Percentiles rank a stretch among this genome's conserved stretches.
These are phyloP conservation scores for Sisymbrium irio DNA, from an alignment of 345 rosid genomes.

Conservation along the genomic window DNA sequence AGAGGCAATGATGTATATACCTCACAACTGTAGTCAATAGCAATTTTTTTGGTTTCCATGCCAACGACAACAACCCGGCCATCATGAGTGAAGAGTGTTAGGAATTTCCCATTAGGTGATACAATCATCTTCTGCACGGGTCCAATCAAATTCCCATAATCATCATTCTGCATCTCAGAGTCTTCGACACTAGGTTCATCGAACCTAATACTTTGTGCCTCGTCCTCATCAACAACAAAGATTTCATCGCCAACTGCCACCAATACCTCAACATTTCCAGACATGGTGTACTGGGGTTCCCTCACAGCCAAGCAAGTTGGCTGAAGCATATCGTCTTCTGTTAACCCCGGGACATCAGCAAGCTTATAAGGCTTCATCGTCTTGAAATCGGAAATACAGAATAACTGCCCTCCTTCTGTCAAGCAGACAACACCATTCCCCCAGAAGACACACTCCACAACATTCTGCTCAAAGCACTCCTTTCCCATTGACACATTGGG, in stretches of 20 bases:
- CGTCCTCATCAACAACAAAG: constrained; percentile 77
- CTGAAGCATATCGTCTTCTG: constrained; percentile 49
- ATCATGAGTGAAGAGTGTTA: constrained; percentile 86
- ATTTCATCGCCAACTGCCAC: constrained; percentile 58
- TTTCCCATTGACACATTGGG: constrained; percentile 73
- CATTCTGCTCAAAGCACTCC: constrained; percentile 91
- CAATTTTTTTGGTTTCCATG: constrained; percentile 46
- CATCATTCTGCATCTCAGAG: constrained; percentile 53
- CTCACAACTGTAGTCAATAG: constrained; percentile 73
- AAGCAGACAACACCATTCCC: constrained; percentile 86
- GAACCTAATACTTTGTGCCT: constrained; percentile 43
- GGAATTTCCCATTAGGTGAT: constrained; percentile 70
- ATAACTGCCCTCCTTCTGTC: constrained; percentile 67
- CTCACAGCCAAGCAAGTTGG: constrained; percentile 73
- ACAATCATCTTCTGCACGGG: constrained; percentile 78
- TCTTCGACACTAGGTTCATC: constrained; percentile 25
- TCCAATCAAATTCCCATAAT: constrained; percentile 49
- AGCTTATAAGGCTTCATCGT: constrained; percentile 54
- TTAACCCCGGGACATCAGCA: constrained; percentile 48
- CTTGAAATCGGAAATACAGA: constrained; percentile 72
- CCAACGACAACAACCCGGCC: constrained; percentile 73
- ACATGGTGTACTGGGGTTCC: constrained; percentile 87
- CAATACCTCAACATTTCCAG: constrained; percentile 82
- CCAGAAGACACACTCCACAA: constrained; percentile 87
- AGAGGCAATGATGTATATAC: constrained; percentile 40